These are phyloP conservation scores for Metrosideros polymorpha DNA, from an alignment of 441 rosid species.

Conservation along the genomic window DNA sequence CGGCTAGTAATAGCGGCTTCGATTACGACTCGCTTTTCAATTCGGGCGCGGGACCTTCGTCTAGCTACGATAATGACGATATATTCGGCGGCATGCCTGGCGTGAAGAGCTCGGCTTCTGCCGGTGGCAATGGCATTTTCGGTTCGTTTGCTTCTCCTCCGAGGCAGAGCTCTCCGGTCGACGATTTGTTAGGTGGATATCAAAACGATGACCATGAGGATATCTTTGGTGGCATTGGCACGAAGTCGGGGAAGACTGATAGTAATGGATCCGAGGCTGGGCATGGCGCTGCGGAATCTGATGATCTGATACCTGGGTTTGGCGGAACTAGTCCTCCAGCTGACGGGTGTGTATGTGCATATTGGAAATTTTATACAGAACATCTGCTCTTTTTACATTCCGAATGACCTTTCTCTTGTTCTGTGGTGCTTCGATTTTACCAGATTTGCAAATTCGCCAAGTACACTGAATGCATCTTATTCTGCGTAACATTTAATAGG, in stretches of 20 bases:
- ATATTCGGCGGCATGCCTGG: constrained; percentile 41
- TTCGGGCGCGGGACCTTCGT: constrained; percentile 16
- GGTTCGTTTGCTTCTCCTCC: constrained; percentile 33
- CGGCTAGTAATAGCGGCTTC: constrained; percentile 11
- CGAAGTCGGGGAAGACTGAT: not conserved
- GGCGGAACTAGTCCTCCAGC: constrained; percentile 30
- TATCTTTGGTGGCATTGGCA: not conserved
- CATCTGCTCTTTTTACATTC: not conserved
- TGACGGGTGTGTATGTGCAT: constrained; percentile 29
- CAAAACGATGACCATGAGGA: not conserved
- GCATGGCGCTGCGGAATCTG: constrained; percentile 24
- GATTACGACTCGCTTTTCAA: constrained; percentile 41
- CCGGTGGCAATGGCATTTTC: constrained; percentile 30
- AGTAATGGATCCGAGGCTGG: not conserved
- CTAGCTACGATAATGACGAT: constrained; percentile 29
- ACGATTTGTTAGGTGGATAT: constrained; percentile 46
- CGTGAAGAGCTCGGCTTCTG: constrained; percentile 19
- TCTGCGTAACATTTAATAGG: not conserved
- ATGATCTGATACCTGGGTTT: constrained; percentile 75
- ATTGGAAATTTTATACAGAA: not conserved
- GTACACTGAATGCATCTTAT: not conserved
- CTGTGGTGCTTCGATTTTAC: not conserved
- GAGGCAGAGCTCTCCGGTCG: constrained; percentile 21
- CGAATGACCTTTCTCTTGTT: not conserved
- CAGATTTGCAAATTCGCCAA: not conserved